Conservation (phyloP, 2,329 filamentous ascomycete species). For the Talaromyces albobiverticillius region DNA sequence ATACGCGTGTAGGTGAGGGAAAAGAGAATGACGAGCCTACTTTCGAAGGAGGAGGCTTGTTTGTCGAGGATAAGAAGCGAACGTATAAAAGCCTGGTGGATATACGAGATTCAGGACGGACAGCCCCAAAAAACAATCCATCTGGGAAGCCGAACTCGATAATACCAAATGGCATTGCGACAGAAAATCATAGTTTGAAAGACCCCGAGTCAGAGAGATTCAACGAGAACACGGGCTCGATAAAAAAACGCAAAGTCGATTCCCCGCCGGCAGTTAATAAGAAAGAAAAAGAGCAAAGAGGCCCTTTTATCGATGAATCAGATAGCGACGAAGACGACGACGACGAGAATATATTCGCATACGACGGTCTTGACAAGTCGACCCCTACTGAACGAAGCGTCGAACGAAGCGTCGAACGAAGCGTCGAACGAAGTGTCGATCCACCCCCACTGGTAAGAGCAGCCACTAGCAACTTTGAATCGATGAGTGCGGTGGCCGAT, state of each 20-base stretch:
- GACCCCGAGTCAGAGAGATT: constrained; percentile 22
- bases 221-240: constrained; percentile 29
- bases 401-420: too few species aligned
- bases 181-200: not conserved
- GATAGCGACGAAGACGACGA: constrained; percentile 53
- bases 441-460: constrained; percentile 47
- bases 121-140: not conserved
- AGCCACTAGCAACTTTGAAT: constrained; percentile 40
- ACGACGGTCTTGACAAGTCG: too few species aligned
- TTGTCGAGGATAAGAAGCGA: constrained; percentile 34
- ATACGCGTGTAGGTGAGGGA: not conserved
- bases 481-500: constrained; percentile 43
- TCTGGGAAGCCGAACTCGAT: not conserved
- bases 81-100: constrained; percentile 10
- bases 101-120: constrained; percentile 8
- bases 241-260: constrained; percentile 34
- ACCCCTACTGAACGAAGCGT: too few species aligned
- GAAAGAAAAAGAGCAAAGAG: constrained; percentile 23
- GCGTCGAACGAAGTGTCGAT: constrained; percentile 22
- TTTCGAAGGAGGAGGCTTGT: constrained; percentile 22
- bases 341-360: too few species aligned
- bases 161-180: not conserved
- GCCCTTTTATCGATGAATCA: constrained; percentile 44
- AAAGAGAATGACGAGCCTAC: not conserved
- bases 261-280: constrained; percentile 13